Base-by-base conservation (phyloP, 306 rosid species). In the Prunus davidiana region DNA sequence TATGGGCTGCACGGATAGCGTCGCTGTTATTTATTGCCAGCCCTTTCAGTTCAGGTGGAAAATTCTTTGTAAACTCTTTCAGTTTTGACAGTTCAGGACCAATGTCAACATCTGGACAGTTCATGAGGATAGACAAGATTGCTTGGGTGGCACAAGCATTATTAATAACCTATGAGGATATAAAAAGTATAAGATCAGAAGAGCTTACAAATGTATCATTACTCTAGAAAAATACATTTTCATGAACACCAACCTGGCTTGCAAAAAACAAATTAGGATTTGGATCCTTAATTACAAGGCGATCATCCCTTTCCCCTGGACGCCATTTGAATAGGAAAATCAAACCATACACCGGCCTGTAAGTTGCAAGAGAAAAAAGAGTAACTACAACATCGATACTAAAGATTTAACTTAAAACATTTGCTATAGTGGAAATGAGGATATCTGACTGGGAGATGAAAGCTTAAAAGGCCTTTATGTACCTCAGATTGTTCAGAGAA, bases 101-200 rank as follows among this genome's bases (percentile, higher is more conserved):
- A 56, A 90, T 79, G 66, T 96, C 99, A 74, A 92, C 72, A 72
- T 92, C 99, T 0, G 86, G 87, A 64, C 96, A 92, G 86, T 96
- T 96, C 91, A 96, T 28, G 74, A 96, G 93, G 84, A 96, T 96
- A 72, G 99, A 96, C 87, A 96, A 82, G 82, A 96, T 96, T 12
- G 99, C 99, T 84, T 96, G 98, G 72, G 97, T 96, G 72, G 99
- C 99, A 86, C 99, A 96, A 67, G 99, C 99, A 87, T 96, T 96
- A 75, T 92, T 96, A 55, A 96, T 96, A 30, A 92, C 99, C 99
- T 96, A 75, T 75, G 73, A 65, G 61, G 52, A 72, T 32, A 16
- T 32, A 64, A 60, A 52, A 28, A 76, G 12, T 16, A 15, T 24
- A 58, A 47, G 54, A 74, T 79, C 28, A 87, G 78, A 77, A 76